Percentiles rank a stretch among this genome's conserved stretches.
These are phyloP conservation scores for Auricularia auricula-judae DNA, from an alignment of 768 basidiomycete genomes.

Conservation along the genomic window DNA sequence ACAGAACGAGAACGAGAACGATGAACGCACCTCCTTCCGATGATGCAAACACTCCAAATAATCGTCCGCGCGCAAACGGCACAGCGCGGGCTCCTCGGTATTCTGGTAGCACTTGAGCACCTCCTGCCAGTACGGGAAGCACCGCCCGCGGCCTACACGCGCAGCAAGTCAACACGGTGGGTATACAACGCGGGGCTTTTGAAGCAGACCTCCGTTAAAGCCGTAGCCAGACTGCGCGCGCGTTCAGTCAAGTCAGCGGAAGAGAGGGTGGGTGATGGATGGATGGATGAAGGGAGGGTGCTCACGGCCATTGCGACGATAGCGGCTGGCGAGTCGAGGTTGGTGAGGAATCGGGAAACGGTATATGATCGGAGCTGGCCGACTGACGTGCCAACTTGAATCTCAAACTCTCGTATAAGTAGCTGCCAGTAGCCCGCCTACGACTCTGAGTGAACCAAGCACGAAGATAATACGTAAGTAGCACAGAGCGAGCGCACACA, in stretches of 20 bases:
- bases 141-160: conserved; percentile 64
- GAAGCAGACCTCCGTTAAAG: conserved; percentile 45
- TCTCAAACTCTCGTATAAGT: no score
- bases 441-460: no score
- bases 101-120: conserved; percentile 86
- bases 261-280: background rate
- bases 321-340: background rate
- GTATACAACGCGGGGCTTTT: background rate
- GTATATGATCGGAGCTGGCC: no score
- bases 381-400: no score
- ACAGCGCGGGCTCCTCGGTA: conserved; percentile 64
- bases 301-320: conserved; percentile 29
- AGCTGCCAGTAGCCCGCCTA: no score
- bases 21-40: conserved; percentile 63
- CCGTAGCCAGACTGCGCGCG: conserved; percentile 49
- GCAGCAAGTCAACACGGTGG: background rate
- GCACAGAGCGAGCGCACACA: no score
- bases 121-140: conserved; percentile 90
- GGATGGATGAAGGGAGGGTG: background rate
- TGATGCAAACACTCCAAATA: conserved; percentile 89
- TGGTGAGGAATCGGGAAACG: no score
- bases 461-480: no score
- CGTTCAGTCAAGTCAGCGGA: background rate
- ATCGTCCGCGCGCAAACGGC: conserved; percentile 63
- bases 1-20: background rate